Evolutionary conservation across 352 stramenopile species (phyloP).

Genomic region (Phytophthora pini): DNA sequence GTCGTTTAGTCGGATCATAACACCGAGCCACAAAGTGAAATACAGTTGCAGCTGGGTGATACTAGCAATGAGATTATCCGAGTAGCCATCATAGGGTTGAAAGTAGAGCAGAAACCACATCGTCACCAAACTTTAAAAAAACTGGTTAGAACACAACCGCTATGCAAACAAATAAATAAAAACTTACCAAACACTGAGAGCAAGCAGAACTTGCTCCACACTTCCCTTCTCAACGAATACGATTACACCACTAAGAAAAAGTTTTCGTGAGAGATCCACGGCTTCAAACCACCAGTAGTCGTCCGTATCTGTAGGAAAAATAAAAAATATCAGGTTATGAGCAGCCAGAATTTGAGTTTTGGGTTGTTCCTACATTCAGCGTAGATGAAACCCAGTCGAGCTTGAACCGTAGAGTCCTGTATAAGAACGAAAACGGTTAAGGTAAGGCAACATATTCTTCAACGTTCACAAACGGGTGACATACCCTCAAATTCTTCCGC

Average conservation of each 20-base stretch:
- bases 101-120: conserved; percentile 86
- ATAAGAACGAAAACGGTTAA: neutral
- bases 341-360: no score
- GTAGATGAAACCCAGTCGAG: conserved; percentile 81
- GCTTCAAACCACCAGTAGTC: conserved; percentile 87
- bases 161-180: neutral
- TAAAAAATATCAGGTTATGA: neutral
- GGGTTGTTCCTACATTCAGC: conserved; percentile 56
- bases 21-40: conserved; percentile 81
- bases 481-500: conserved; percentile 70
- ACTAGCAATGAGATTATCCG: conserved; percentile 75
- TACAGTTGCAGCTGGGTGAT: conserved; percentile 82
- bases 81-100: conserved; percentile 75
- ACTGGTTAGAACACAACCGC: neutral
- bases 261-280: conserved; percentile 77
- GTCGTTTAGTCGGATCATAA: conserved; percentile 77
- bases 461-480: neutral
- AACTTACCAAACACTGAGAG: conserved; percentile 66
- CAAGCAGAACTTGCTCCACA: conserved; percentile 72
- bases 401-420: conserved; percentile 72
- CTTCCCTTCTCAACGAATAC: conserved; percentile 77
- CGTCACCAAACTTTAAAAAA: conserved; percentile 46
- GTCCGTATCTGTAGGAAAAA: conserved; percentile 47
- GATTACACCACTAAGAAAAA: conserved; percentile 78
- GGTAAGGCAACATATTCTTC: no score